Evolutionary conservation across 2,329 filamentous ascomycete genomes (phyloP).

Genomic region (Clarireedia hainanense): DNA sequence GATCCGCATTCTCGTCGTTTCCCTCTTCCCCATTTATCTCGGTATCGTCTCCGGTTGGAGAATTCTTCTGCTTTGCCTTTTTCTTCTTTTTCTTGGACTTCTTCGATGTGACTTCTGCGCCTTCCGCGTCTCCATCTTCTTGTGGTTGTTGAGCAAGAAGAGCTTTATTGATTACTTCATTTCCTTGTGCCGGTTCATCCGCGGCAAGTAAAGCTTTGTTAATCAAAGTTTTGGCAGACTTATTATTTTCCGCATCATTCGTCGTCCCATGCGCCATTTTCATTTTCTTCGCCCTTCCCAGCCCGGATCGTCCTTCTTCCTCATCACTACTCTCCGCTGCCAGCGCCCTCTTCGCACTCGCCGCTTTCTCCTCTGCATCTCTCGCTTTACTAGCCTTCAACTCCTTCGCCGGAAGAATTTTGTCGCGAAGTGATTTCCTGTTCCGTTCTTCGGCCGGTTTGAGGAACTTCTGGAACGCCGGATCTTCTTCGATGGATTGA

Average conservation of each 20-base stretch:
- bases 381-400: constrained; percentile 27
- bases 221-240: background rate
- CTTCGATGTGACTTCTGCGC: constrained; percentile 2
- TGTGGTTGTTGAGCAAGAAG: background rate
- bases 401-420: constrained; percentile 25
- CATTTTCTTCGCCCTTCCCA: constrained; percentile 29
- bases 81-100: constrained; percentile 12
- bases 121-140: constrained; percentile 1
- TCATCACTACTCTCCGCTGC: constrained; percentile 30
- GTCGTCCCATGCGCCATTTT: constrained; percentile 12
- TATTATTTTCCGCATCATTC: background rate
- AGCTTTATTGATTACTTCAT: constrained; percentile 7
- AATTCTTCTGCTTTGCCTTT: constrained; percentile 8
- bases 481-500: constrained; percentile 27
- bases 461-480: constrained; percentile 24
- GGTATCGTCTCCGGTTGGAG: background rate
- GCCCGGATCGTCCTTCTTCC: constrained; percentile 28
- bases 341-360: constrained; percentile 25
- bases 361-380: constrained; percentile 28
- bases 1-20: background rate
- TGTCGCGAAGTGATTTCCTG: constrained; percentile 28
- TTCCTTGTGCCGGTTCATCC: background rate
- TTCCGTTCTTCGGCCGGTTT: constrained; percentile 24
- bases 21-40: background rate
- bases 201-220: constrained; percentile 8